These are phyloP conservation scores for Fistulinella prunicolor DNA, from an alignment of 768 basidiomycete genomes.

Conservation along the genomic window DNA sequence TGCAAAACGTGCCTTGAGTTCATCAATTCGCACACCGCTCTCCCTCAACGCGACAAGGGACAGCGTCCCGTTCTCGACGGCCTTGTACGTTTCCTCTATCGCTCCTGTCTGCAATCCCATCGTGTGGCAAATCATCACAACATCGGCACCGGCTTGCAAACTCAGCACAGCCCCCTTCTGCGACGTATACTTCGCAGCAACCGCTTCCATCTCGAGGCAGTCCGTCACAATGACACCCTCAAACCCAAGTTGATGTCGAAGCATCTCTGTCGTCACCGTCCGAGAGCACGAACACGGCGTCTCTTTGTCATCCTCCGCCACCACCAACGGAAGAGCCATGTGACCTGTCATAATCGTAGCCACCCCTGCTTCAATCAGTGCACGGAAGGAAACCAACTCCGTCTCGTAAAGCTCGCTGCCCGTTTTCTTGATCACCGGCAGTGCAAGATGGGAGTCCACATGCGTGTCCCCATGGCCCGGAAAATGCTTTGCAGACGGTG, in stretches of 20 bases:
- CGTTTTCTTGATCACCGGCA: constrained; percentile 58
- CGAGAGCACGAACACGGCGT: constrained; percentile 59
- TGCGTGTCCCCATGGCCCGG: constrained; percentile 75
- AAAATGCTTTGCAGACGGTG: constrained; percentile 68
- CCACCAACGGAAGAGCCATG: constrained; percentile 62
- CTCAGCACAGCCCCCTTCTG: constrained; percentile 50
- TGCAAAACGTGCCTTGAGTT: constrained; percentile 50
- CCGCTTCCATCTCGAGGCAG: constrained; percentile 76
- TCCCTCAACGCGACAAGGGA: constrained; percentile 35
- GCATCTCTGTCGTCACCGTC: constrained; percentile 48
- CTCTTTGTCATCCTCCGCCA: constrained; percentile 38
- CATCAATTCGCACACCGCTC: constrained; percentile 46
- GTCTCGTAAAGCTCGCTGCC: constrained; percentile 38
- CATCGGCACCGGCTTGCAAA: constrained; percentile 61
- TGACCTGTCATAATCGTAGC: constrained; percentile 73
- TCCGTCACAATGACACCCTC: constrained; percentile 66
- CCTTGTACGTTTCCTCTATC: constrained; percentile 48
- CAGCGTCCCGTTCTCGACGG: constrained; percentile 45
- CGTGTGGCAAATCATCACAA: constrained; percentile 75
- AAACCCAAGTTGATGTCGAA: constrained; percentile 51
- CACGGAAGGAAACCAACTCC: constrained; percentile 60
- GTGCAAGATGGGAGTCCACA: constrained; percentile 65
- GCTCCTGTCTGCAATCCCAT: constrained; percentile 52
- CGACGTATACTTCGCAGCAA: constrained; percentile 41
- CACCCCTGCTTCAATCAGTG: constrained; percentile 39